phyloP scores from a whole-genome alignment of 1,139 yeast genomes.

The Nakaseomyces bracarensis region DNA sequence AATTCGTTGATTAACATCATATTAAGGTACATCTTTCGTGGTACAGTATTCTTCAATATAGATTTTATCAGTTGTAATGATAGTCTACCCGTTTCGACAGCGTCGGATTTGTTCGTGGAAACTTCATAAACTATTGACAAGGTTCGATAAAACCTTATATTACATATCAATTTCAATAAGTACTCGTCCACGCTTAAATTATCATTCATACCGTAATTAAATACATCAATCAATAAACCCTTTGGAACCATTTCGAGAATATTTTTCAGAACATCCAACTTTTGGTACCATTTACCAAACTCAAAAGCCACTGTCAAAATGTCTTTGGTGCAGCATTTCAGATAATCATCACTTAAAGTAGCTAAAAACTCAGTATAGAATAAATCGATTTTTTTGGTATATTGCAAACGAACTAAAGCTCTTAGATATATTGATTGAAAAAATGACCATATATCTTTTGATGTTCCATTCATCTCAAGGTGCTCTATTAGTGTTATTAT shows the following conservation, averaged over 20 bases:
- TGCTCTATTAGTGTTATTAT: neutral
- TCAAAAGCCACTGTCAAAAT: neutral
- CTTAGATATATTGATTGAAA: neutral
- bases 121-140: slow-evolving; percentile 21
- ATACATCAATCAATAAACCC: neutral
- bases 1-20: slow-evolving; percentile 36
- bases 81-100: slow-evolving; percentile 30
- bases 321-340: neutral
- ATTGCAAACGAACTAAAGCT: neutral
- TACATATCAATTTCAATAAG: slow-evolving; percentile 25
- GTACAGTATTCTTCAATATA: slow-evolving; percentile 27
- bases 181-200: slow-evolving; percentile 7
- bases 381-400: neutral
- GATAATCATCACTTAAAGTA: neutral
- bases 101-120: slow-evolving; percentile 19
- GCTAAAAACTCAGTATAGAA: neutral
- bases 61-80: slow-evolving; percentile 32
- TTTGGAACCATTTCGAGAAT: neutral
- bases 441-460: neutral
- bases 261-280: neutral
- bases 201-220: neutral
- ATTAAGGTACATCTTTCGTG: slow-evolving; percentile 29
- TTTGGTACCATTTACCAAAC: neutral
- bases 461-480: no score
- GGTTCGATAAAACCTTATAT: slow-evolving; percentile 18